Evolutionary conservation across 1,139 yeast species (phyloP), one percentile per base, ranked within the genome.

Genomic region (Yamadazyma oceani): DNA sequence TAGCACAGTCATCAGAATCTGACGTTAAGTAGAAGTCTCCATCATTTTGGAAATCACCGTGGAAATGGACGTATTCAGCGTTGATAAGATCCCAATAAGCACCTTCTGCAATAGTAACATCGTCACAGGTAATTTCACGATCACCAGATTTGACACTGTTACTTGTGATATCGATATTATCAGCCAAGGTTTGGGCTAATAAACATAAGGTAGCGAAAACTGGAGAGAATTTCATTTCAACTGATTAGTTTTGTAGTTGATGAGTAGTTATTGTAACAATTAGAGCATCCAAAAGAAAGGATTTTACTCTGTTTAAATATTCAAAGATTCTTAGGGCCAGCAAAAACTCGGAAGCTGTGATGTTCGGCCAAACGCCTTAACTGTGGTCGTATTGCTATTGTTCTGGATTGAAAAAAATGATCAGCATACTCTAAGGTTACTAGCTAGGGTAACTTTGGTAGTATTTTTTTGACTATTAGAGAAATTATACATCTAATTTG

Each of bases 201-300:
- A 45, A 42, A 9, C 41, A 28, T 36, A 44, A 44, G 22, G 49
- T 39, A 12, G 42, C 28, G 25, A 46, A 45, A 26, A 44, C 37
- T 6, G 46, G 36, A 21, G 47, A 17, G 13, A 38, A 4, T 41
- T 43, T 37, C 49, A 46, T 46, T 6, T 19, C 8, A 26, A 11
- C 14, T 13, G 16, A n/a, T 26, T 26, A 10, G 7, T n/a, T 7
- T 26, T 5, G 15, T 12, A 26, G 15, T 11, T 24, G n/a, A 24
- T 5, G 14, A 26, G 16, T 26, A 13, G n/a, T 13, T 12, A 13
- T 23, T n/a, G 16, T 19, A 19, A 6, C 21, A 19, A 19, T 6
- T 6, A 19, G 21, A 19, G 8, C 5, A 19, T 19, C 21, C 6
- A 24, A 24, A 5, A n/a, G n/a, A 24, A n/a, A 5, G 13, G 5